Conservation (phyloP, 1,284 basidiomycete species). For the Blastosporella zonata region DNA sequence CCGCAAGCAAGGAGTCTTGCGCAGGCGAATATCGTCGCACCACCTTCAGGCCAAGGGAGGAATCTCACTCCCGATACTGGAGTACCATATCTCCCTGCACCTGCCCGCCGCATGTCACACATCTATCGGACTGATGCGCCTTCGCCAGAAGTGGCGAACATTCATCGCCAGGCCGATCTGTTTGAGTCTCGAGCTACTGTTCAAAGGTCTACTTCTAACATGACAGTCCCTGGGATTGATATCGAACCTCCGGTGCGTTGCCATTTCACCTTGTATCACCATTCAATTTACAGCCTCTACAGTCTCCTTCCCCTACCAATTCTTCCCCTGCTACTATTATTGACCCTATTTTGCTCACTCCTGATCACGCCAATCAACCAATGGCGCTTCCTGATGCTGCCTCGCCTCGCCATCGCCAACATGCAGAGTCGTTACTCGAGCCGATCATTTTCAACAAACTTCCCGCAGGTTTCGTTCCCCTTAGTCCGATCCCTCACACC, state of each 20-base stretch:
- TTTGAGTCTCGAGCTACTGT: constrained; percentile 2
- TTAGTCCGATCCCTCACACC: constrained; percentile 22
- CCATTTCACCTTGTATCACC: neutral
- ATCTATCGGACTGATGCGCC: constrained; percentile 1
- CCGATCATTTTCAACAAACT: constrained; percentile 24
- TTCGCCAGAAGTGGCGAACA: too few relatives aligned
- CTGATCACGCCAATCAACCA: constrained; percentile 24
- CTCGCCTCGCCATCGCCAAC: neutral
- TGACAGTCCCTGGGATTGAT: constrained; percentile 26
- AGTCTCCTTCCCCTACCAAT: constrained; percentile 26
- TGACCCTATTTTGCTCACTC: constrained; percentile 29
- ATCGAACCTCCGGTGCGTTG: constrained; percentile 14
- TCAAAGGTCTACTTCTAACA: constrained; percentile 15
- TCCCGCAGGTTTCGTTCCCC: constrained; percentile 34
- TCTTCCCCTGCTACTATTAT: constrained; percentile 22
- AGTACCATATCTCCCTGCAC: neutral
- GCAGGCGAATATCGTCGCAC: neutral
- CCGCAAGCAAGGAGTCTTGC: neutral
- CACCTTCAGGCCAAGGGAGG: too few relatives aligned
- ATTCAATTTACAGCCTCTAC: neutral
- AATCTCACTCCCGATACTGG: too few relatives aligned
- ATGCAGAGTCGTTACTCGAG: neutral
- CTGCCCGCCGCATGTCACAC: neutral
- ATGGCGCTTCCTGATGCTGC: constrained; percentile 13
- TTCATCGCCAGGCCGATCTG: too few relatives aligned